A percentile compares a stretch with the other conserved stretches of the same genome.
These are phyloP conservation scores for Centaurea solstitialis DNA, from an alignment of 129 eudicot genomes.

Conservation along the genomic window DNA sequence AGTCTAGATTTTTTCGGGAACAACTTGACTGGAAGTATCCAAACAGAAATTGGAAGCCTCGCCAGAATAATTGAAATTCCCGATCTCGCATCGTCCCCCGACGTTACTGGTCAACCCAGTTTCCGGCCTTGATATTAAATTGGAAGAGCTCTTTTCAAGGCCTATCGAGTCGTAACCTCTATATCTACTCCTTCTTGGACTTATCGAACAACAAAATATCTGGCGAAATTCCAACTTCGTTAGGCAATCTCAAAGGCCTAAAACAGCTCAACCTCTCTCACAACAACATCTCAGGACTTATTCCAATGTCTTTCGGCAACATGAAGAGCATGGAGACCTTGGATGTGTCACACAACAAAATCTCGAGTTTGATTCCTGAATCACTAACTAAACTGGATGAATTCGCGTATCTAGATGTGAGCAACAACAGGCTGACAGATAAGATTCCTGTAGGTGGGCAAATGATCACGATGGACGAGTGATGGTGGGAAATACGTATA, in stretches of 20 bases:
- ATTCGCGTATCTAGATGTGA: constrained; percentile 27
- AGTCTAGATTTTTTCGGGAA: constrained; percentile 47
- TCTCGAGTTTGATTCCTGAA: constrained; percentile 13
- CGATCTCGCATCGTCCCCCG: too few relatives aligned
- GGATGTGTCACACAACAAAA: too few relatives aligned
- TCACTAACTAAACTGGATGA: constrained; percentile 15
- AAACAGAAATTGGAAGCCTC: constrained; percentile 22
- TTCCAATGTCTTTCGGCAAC: constrained; percentile 22
- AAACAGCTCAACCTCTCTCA: constrained; percentile 9
- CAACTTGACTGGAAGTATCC: constrained; percentile 32
- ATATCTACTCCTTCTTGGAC: too few relatives aligned
- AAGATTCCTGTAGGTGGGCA: constrained; percentile 29
- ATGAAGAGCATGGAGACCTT: too few relatives aligned
- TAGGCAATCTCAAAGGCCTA: neutral
- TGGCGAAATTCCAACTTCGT: constrained; percentile 38
- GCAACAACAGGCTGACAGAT: constrained; percentile 36
- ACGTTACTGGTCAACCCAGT: too few relatives aligned
- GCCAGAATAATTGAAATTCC: constrained; percentile 29
- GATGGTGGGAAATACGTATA: too few relatives aligned
- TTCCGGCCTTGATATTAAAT: too few relatives aligned
- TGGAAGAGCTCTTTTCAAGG: too few relatives aligned
- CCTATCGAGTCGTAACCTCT: too few relatives aligned
- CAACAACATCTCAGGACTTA: constrained; percentile 33
- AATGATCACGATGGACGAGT: constrained; percentile 33
- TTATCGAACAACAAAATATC: constrained; percentile 36